Conservation (phyloP, 306 rosid species). For the Leucaena leucocephala region DNA sequence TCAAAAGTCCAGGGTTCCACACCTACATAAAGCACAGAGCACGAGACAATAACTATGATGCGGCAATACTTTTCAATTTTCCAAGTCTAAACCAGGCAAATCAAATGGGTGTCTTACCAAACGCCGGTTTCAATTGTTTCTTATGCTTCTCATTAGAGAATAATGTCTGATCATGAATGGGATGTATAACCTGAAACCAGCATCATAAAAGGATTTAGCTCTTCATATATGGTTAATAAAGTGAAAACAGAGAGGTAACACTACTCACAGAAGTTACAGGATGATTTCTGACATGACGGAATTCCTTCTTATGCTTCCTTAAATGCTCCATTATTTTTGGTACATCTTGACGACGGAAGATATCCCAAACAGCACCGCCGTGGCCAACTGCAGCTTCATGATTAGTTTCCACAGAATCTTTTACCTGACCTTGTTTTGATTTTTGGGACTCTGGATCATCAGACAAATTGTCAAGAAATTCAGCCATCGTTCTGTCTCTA, state of each 20-base stretch:
- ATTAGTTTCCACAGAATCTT: conserved; percentile 40
- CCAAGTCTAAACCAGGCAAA: conserved; percentile 12
- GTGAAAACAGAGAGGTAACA: conserved; percentile 24
- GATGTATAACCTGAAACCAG: conserved; percentile 65
- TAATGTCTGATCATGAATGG: conserved; percentile 75
- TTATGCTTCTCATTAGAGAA: conserved; percentile 64
- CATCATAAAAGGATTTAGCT: conserved; percentile 28
- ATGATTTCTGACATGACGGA: conserved; percentile 52
- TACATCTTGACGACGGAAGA: conserved; percentile 72
- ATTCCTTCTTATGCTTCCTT: conserved; percentile 63
- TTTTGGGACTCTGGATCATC: conserved; percentile 36
- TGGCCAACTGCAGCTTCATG: conserved; percentile 35
- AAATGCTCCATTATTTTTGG: conserved; percentile 62
- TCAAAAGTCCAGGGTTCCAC: conserved; percentile 84
- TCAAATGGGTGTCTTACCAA: conserved; percentile 45
- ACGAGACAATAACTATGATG: background rate
- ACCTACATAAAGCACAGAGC: conserved; percentile 41
- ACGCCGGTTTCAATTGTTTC: conserved; percentile 64
- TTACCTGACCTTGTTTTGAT: conserved; percentile 32
- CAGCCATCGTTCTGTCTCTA: conserved; percentile 31
- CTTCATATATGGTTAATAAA: conserved; percentile 4
- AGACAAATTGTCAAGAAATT: conserved; percentile 31
- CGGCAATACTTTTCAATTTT: conserved; percentile 5
- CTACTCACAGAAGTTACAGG: conserved; percentile 64
- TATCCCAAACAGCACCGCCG: conserved; percentile 83